phyloP scores from a whole-genome alignment of 2,329 filamentous ascomycete genomes.

The Hawksworthiomyces lignivorus region DNA sequence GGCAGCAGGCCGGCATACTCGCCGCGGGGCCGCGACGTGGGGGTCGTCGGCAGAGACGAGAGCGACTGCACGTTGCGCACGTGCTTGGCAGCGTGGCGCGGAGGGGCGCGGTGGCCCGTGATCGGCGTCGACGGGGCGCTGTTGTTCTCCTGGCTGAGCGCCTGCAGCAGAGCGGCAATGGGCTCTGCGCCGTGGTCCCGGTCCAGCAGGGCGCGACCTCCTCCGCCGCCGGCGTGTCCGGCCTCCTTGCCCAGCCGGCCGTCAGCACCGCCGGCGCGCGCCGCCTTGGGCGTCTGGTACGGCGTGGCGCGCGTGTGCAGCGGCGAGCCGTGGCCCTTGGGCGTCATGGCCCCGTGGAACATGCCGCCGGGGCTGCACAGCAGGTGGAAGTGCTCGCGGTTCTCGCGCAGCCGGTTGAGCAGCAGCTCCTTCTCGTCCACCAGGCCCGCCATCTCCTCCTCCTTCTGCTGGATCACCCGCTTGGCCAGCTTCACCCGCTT shows the following conservation, averaged over 20 bases:
- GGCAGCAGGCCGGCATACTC: slow-evolving; percentile 49
- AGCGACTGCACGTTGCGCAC: slow-evolving; percentile 72
- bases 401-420: slow-evolving; percentile 78
- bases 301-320: slow-evolving; percentile 40
- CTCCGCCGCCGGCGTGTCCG: slow-evolving; percentile 46
- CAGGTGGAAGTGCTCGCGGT: slow-evolving; percentile 75
- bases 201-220: neutral
- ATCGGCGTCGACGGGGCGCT: slow-evolving; percentile 67
- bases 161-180: slow-evolving; percentile 74
- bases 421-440: slow-evolving; percentile 69
- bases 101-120: slow-evolving; percentile 34
- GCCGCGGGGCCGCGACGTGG: slow-evolving; percentile 45
- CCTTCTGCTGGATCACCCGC: slow-evolving; percentile 68
- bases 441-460: slow-evolving; percentile 63
- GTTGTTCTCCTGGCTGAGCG: slow-evolving; percentile 68
- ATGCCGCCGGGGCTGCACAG: slow-evolving; percentile 68
- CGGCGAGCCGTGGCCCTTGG: slow-evolving; percentile 38
- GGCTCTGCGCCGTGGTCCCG: slow-evolving; percentile 50
- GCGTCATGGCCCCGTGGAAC: slow-evolving; percentile 55
- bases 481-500: slow-evolving; percentile 65
- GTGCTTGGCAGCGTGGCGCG: slow-evolving; percentile 52
- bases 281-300: slow-evolving; percentile 41
- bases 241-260: slow-evolving; percentile 27
- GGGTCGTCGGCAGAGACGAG: slow-evolving; percentile 76
- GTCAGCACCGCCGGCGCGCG: slow-evolving; percentile 20